Evolutionary conservation across 129 eudicot genomes (phyloP), one percentile per base, ranked within the genome.

Genomic region (Arctium lappa): DNA sequence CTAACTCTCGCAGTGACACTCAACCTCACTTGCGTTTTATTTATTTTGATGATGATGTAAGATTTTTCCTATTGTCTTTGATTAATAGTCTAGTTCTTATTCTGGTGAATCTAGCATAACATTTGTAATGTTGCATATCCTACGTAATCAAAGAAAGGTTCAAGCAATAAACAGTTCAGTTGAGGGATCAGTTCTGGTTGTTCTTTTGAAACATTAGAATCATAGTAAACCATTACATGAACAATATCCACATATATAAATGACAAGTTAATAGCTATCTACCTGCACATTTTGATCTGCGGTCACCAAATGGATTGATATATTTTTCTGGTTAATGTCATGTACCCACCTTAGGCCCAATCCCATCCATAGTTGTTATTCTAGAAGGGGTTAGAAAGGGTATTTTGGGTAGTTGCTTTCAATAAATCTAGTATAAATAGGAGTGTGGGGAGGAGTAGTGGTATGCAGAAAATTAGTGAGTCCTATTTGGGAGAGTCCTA

Each of bases 271-370:
- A 74, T 2, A 46, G 15, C 0, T 56, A 6, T 82, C 50, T 83
- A 94, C 98, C 98, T 91, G 92, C 90, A 87, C 91, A 89, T 81
- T 92, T 89, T 38, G 97, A 89, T 85, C 98, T 88, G 82, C 93
- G 89, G 80, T 86, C 88, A 60, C 86, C 94, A 85, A 89, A 94
- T 22, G 97, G 97, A 86, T 94, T 96, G 1, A 82, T 69, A 76
- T 22, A 22, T 22, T 22, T 22, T 22, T 22, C 27, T 22, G 27
- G 27, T 22, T 22, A n/a, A n/a, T n/a, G n/a, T n/a, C n/a, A n/a
- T n/a, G n/a, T n/a, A n/a, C n/a, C n/a, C n/a, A n/a, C n/a, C n/a
- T n/a, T n/a, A n/a, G n/a, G n/a, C n/a, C n/a, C n/a, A n/a, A n/a
- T n/a, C n/a, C n/a, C n/a, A n/a, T n/a, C n/a, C n/a, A n/a, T n/a